Conservation (phyloP, 257 asterid species). For the Voacanga thouarsii region DNA sequence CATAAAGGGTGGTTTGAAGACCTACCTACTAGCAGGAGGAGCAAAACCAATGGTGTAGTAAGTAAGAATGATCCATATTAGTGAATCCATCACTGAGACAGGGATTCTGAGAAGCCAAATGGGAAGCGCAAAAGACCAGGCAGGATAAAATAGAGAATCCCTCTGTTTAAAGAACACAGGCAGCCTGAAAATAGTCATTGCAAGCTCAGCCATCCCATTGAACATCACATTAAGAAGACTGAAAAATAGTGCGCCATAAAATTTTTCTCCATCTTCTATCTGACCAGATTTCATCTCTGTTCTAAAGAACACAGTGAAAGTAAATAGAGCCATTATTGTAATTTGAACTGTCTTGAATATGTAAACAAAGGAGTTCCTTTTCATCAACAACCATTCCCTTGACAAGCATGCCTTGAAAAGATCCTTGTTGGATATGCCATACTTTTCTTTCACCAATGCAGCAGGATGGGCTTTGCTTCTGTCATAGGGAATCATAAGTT, state of each 20-base stretch:
- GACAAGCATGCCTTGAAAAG: conserved; percentile 59
- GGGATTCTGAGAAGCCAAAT: conserved; percentile 70
- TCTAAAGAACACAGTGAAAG: conserved; percentile 71
- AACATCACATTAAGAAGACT: conserved; percentile 71
- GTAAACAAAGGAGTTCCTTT: conserved; percentile 57
- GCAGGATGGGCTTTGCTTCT: conserved; percentile 58
- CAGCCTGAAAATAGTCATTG: conserved; percentile 60
- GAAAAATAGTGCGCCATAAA: conserved; percentile 63
- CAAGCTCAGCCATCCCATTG: conserved; percentile 73
- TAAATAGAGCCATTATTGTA: conserved; percentile 60
- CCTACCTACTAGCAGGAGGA: conserved; percentile 60
- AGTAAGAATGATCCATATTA: conserved; percentile 63
- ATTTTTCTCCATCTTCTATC: conserved; percentile 54
- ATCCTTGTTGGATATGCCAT: conserved; percentile 61
- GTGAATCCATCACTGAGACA: conserved; percentile 54
- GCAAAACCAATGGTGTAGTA: conserved; percentile 75
- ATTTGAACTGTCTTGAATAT: conserved; percentile 67
- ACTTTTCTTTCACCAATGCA: conserved; percentile 55
- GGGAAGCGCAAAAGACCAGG: conserved; percentile 73
- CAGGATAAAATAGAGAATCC: conserved; percentile 60
- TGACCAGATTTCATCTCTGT: conserved; percentile 57
- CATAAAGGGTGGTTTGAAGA: neutral
- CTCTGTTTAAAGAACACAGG: conserved; percentile 70
- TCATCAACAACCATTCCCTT: conserved; percentile 68
- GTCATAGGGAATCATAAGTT: conserved; percentile 49